Evolutionary conservation across 352 stramenopile species (phyloP).

Genomic region (Pythium vanterpoolii): DNA sequence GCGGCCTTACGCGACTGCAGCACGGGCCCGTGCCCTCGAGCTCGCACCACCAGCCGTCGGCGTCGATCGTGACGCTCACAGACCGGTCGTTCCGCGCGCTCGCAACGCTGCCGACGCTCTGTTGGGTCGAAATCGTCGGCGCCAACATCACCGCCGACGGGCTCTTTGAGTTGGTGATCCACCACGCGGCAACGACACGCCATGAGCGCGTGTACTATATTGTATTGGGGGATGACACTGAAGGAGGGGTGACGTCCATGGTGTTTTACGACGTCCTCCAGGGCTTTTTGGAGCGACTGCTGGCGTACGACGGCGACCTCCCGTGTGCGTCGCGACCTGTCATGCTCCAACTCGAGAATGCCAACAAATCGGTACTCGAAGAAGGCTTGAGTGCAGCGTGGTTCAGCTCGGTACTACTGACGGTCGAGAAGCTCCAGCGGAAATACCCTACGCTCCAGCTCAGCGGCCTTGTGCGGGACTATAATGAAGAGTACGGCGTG

Average conservation of each 20-base stretch:
- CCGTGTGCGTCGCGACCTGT: conserved; percentile 2
- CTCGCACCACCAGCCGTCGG: no score
- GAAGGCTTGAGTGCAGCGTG: conserved; percentile 7
- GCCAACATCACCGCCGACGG: conserved; percentile 12
- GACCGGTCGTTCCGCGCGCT: conserved; percentile 8
- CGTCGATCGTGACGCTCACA: conserved; percentile 2
- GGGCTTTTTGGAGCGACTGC: conserved; percentile 4
- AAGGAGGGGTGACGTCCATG: not conserved
- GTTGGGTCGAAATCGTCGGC: not conserved
- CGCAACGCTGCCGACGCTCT: not conserved
- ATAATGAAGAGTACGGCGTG: conserved; percentile 1
- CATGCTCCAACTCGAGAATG: conserved; percentile 6
- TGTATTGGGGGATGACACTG: not conserved
- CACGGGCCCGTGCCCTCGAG: not conserved
- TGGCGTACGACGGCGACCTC: not conserved
- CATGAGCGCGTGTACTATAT: not conserved
- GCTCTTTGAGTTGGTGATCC: conserved; percentile 3
- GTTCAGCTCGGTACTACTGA: not conserved
- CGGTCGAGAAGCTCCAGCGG: not conserved
- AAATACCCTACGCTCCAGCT: conserved; percentile 5
- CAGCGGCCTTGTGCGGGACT: conserved; percentile 1
- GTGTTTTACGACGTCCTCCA: conserved; percentile 1
- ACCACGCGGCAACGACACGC: not conserved
- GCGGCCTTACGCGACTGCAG: not conserved
- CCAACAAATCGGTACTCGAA: not conserved